Percentiles rank a stretch among this genome's conserved stretches.
phyloP scores from a whole-genome alignment of 2,329 filamentous ascomycete species.

The Colletotrichum camelliae region DNA sequence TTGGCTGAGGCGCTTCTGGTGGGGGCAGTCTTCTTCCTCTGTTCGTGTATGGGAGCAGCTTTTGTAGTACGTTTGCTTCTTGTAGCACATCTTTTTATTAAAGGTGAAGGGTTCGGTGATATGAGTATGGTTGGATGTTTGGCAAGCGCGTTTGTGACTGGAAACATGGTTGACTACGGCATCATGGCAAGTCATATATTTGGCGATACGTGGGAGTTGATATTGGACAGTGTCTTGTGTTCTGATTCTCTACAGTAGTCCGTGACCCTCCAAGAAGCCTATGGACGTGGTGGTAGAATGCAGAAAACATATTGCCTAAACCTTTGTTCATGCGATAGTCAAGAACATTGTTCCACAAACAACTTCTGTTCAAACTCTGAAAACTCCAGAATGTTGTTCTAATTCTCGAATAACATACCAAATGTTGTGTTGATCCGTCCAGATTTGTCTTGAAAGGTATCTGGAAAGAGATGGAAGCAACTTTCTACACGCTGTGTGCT shows the following conservation, averaged over 20 bases:
- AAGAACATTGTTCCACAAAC: not conserved
- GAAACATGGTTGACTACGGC: not conserved
- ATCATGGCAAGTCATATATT: not conserved
- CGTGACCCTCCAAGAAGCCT: not conserved
- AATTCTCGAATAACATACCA: rapidly evolving
- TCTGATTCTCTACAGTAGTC: not conserved
- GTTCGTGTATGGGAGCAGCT: not conserved
- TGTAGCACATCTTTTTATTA: not conserved
- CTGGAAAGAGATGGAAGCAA: not conserved
- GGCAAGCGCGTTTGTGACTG: not conserved
- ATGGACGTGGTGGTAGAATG: not conserved
- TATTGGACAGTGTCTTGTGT: not conserved
- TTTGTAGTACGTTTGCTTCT: conserved; percentile 2
- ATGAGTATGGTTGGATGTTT: not conserved
- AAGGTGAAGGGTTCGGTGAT: not conserved
- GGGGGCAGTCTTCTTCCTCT: not conserved
- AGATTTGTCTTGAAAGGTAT: not conserved
- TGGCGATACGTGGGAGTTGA: not conserved
- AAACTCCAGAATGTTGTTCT: not conserved
- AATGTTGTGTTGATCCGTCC: not conserved
- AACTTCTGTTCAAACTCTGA: not conserved
- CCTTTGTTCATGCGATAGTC: not conserved
- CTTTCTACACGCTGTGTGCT: not conserved
- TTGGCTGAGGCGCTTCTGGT: not conserved
- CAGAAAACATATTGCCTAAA: not conserved